Conservation (phyloP, 345 rosid genomes). For the Linum usitatissimum region DNA sequence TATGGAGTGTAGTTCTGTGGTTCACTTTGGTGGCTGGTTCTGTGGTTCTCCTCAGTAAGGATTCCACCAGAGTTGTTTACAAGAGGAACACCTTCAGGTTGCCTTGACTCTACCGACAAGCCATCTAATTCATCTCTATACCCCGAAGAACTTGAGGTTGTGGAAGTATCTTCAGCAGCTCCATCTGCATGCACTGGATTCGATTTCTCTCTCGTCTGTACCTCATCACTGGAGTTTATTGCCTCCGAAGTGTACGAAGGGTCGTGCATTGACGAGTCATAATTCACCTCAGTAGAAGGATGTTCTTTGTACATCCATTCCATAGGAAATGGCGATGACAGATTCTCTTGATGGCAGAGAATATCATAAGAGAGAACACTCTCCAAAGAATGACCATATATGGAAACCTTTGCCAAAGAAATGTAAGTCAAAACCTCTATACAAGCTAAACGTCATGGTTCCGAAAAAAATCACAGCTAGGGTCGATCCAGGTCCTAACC, state of each 20-base stretch:
- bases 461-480: slow-evolving; percentile 8
- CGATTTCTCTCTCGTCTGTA: slow-evolving; percentile 20
- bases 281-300: slow-evolving; percentile 14
- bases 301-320: slow-evolving; percentile 49
- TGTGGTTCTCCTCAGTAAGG: slow-evolving; percentile 18
- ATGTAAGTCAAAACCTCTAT: background rate
- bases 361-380: slow-evolving; percentile 96
- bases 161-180: slow-evolving; percentile 16
- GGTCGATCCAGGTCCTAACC: slow-evolving; percentile 37
- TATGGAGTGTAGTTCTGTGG: slow-evolving; percentile 57
- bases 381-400: slow-evolving; percentile 96
- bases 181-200: slow-evolving; percentile 7
- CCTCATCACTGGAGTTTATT: slow-evolving; percentile 21
- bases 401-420: slow-evolving; percentile 50
- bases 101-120: slow-evolving; percentile 17
- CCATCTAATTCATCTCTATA: slow-evolving; percentile 16
- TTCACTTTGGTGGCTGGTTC: slow-evolving; percentile 21
- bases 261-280: slow-evolving; percentile 21
- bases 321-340: slow-evolving; percentile 81
- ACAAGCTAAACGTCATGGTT: slow-evolving; percentile 4
- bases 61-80: slow-evolving; percentile 16
- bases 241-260: slow-evolving; percentile 20
- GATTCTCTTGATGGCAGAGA: slow-evolving; percentile 86
- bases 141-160: slow-evolving; percentile 17
- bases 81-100: slow-evolving; percentile 24